These are phyloP conservation scores for Pyrenopolyporus hunteri DNA, from an alignment of 495 filamentous ascomycete genomes.

Conservation along the genomic window DNA sequence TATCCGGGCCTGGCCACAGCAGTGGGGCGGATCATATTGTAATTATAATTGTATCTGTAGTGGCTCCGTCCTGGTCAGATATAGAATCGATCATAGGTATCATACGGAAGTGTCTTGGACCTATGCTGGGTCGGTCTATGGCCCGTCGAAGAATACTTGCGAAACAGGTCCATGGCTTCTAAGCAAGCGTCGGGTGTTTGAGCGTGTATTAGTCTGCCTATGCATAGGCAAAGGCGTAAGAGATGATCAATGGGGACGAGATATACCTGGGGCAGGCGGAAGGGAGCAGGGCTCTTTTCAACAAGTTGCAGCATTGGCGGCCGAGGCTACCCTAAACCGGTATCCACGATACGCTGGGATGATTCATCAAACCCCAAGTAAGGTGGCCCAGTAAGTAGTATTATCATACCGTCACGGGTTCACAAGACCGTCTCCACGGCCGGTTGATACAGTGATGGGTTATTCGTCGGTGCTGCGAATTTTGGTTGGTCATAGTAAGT, in stretches of 20 bases:
- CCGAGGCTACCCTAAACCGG: constrained; percentile 11
- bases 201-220: constrained; percentile 11
- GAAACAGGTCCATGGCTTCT: constrained; percentile 15
- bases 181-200: constrained; percentile 5
- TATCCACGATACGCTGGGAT: constrained; percentile 22
- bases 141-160: constrained; percentile 9
- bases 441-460: constrained; percentile 27
- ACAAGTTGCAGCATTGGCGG: constrained; percentile 15
- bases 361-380: constrained; percentile 24
- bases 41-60: neutral
- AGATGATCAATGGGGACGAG: constrained; percentile 20
- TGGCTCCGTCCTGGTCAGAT: constrained; percentile 1
- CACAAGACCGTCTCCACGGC: constrained; percentile 28
- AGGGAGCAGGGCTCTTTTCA: constrained; percentile 7
- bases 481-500: constrained; percentile 30
- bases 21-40: neutral
- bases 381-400: constrained; percentile 25
- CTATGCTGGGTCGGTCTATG: constrained; percentile 14
- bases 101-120: neutral
- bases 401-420: constrained; percentile 25
- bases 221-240: constrained; percentile 25
- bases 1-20: constrained; percentile 4
- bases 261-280: neutral
- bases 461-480: constrained; percentile 16
- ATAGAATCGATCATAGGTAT: too few relatives aligned